Evolutionary conservation across 805 yeast species (phyloP).

Genomic region (Vanderwaltozyma yarrowii): DNA sequence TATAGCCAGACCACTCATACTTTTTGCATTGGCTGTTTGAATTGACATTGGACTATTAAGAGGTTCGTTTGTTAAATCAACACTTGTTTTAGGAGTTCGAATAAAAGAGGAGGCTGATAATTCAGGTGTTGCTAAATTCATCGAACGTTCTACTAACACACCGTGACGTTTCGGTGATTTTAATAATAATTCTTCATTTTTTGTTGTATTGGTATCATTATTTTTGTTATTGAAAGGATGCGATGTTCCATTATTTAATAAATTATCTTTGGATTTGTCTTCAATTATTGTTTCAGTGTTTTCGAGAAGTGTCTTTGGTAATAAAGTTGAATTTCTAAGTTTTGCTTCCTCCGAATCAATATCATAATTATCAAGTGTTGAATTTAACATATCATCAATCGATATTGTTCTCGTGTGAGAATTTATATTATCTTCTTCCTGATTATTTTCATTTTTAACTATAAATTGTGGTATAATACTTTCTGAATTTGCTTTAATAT

Average conservation of each 20-base stretch:
- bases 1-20: neutral
- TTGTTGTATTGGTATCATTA: neutral
- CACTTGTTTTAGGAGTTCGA: constrained; percentile 3
- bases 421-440: neutral
- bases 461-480: constrained; percentile 4
- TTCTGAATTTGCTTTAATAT: constrained; percentile 4
- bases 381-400: constrained; percentile 18
- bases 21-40: too few species aligned
- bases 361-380: constrained; percentile 14
- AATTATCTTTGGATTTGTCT: too few species aligned
- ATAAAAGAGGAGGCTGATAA: neutral
- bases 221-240: neutral
- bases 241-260: too few species aligned
- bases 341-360: constrained; percentile 5
- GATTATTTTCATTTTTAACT: neutral
- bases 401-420: constrained; percentile 11
- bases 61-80: constrained; percentile 3
- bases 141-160: neutral
- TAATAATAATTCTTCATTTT: neutral
- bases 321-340: neutral
- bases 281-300: neutral
- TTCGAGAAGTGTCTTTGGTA: neutral
- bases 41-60: constrained; percentile 7
- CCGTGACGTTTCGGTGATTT: constrained; percentile 4
- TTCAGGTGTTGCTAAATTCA: neutral